Percentiles rank a stretch among this genome's conserved stretches.
Evolutionary conservation across 2,329 filamentous ascomycete species (phyloP).

Genomic region (Trichophyton rubrum): DNA sequence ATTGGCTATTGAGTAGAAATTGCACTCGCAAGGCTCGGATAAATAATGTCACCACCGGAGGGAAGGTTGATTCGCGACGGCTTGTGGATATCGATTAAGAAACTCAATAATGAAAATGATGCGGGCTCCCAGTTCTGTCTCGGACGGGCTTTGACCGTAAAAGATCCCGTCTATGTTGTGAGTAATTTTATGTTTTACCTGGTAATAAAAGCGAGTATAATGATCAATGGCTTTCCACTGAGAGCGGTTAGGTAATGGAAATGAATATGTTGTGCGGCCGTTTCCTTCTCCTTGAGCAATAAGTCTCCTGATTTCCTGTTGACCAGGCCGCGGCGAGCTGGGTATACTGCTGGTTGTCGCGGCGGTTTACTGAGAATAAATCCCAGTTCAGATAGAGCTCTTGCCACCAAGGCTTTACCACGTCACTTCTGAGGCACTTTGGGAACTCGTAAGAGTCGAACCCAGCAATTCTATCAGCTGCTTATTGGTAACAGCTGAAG

Average conservation of each 20-base stretch:
- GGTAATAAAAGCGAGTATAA: not conserved
- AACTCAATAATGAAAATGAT: not conserved
- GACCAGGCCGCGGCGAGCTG: not conserved
- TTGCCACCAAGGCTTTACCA: not conserved
- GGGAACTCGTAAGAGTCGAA: not conserved
- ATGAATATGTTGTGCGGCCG: not conserved
- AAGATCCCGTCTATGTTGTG: not conserved
- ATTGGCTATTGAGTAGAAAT: too few species aligned
- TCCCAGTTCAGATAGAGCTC: not conserved
- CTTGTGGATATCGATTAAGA: not conserved
- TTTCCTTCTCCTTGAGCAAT: not conserved
- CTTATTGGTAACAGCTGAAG: not conserved
- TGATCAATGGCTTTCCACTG: not conserved
- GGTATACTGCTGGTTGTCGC: not conserved
- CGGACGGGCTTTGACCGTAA: not conserved
- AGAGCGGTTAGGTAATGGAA: not conserved
- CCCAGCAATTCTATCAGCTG: not conserved
- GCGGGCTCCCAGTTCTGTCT: not conserved
- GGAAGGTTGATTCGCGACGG: not conserved
- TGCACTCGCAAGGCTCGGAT: not conserved
- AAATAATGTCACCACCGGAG: not conserved
- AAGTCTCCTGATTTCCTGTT: not conserved
- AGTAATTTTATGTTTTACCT: not conserved
- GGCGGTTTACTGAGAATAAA: not conserved
- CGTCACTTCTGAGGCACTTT: not conserved